Evolutionary conservation across 2,329 filamentous ascomycete genomes (phyloP), one percentile per base, ranked within the genome.

Genomic region (Fusarium sublunatum): DNA sequence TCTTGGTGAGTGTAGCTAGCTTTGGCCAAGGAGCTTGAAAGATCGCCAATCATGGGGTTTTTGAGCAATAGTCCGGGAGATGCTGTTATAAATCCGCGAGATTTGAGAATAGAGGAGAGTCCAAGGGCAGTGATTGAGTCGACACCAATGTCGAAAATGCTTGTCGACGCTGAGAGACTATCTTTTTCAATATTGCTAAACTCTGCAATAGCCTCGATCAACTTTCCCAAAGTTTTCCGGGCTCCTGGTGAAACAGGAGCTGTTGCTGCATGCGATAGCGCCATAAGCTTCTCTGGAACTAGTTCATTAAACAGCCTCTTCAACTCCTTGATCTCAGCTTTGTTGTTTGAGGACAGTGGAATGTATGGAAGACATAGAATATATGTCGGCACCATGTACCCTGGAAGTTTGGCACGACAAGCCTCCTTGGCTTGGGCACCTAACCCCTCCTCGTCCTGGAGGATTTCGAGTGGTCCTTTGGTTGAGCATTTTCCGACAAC

Each of bases 331-430:
- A 83, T 82, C 69, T 97, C 93, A 0, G 90, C 89, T 73, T 97
- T 97, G 76, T 97, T 97, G 74, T 97, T 97, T 7, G 91, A 80
- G 2, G 92, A 96, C 0, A 97, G 80, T 0, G 93, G 93, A 50
- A 97, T 87, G 7, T 79, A 82, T 0, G 87, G 83, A 7, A 97
- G 77, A 4, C 84, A 85, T 24, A 97, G 79, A 56, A 96, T 87
- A 70, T 95, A 91, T 0, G 92, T 93, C 1, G 93, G 94, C 2
- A 97, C 86, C 93, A 97, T 97, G 73, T 97, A 97, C 0, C 83
- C 85, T 0, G 93, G 91, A 4, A 97, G 82, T 22, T 81, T 86
- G 2, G 84, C 79, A 31, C 85, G 84, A 67, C 93, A 97, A n/a
- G 86, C 84, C 24, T 83, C 78, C 64, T 83, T 83, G 6, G 88